phyloP scores from a whole-genome alignment of 805 yeast species.

The Huiozyma sinensis region DNA sequence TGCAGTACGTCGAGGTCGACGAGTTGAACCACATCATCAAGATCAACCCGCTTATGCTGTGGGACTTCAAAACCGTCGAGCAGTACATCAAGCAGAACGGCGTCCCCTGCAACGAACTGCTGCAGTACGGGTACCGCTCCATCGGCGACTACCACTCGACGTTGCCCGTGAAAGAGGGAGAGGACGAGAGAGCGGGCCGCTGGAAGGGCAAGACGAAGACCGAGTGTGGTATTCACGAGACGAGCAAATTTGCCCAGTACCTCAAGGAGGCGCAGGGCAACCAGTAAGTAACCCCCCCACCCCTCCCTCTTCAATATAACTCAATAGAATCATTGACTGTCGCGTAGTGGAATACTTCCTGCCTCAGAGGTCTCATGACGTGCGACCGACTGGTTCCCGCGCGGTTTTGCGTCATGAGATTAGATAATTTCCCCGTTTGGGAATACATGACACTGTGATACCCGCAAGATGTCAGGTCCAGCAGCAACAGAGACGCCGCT shows the following conservation, averaged over 20 bases:
- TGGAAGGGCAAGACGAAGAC: constrained; percentile 92
- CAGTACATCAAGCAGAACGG: constrained; percentile 53
- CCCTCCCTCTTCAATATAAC: neutral
- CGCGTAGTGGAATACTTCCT: too few relatives aligned
- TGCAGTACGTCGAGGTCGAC: constrained; percentile 72
- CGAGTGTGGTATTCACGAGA: constrained; percentile 90
- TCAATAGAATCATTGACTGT: too few relatives aligned
- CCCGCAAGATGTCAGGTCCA: too few relatives aligned
- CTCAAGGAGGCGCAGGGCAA: constrained; percentile 21
- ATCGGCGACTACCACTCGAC: constrained; percentile 96
- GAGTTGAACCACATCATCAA: constrained; percentile 59
- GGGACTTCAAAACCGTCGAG: constrained; percentile 69
- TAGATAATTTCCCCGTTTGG: too few relatives aligned
- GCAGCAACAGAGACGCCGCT: too few relatives aligned
- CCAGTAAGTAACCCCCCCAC: neutral
- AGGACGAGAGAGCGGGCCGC: constrained; percentile 93
- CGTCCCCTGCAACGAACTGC: constrained; percentile 78
- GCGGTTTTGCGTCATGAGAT: too few relatives aligned
- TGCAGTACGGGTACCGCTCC: constrained; percentile 81
- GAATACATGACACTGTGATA: too few relatives aligned
- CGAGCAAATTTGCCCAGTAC: constrained; percentile 60
- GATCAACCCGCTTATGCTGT: constrained; percentile 78
- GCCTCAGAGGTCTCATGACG: too few relatives aligned
- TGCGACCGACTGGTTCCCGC: too few relatives aligned
- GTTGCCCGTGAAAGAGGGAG: constrained; percentile 78